Conservation (phyloP, 208 protist genomes). For the Acanthamoeba sp. region DNA sequence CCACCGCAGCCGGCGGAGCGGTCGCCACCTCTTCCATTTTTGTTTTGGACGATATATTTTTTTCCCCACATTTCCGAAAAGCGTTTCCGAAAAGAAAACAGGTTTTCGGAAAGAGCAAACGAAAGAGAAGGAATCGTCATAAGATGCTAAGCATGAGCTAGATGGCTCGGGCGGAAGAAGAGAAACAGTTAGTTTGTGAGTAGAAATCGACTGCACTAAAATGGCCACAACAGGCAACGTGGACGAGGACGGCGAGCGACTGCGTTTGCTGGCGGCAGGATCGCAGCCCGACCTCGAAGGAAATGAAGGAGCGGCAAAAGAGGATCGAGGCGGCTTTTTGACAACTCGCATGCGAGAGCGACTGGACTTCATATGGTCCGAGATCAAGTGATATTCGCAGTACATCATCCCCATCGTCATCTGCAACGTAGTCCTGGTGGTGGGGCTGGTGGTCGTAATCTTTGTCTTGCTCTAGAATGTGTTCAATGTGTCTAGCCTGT, state of each 20-base stretch:
- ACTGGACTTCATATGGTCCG: slow-evolving; percentile 46
- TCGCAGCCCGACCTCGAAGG: too few relatives aligned
- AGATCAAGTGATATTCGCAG: slow-evolving; percentile 47
- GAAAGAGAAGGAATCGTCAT: too few relatives aligned
- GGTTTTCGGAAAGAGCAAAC: too few relatives aligned
- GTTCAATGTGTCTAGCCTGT: too few relatives aligned
- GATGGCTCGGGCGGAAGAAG: too few relatives aligned
- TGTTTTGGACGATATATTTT: background rate
- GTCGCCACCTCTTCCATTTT: background rate
- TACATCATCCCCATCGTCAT: slow-evolving; percentile 53
- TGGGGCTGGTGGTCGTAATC: slow-evolving; percentile 40
- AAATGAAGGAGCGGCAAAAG: too few relatives aligned
- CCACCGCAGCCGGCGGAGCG: background rate
- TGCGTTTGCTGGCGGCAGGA: background rate
- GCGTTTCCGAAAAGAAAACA: too few relatives aligned
- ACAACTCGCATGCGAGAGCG: background rate
- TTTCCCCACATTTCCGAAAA: too few relatives aligned
- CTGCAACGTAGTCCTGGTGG: slow-evolving; percentile 20
- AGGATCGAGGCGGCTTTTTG: background rate
- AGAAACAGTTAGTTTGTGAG: too few relatives aligned
- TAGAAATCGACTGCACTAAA: too few relatives aligned
- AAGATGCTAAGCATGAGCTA: too few relatives aligned
- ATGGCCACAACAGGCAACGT: background rate
- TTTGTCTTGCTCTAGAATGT: background rate
- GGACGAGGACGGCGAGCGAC: background rate